Evolutionary conservation across 1,139 yeast genomes (phyloP).

Genomic region (Suhomyces kunorum): DNA sequence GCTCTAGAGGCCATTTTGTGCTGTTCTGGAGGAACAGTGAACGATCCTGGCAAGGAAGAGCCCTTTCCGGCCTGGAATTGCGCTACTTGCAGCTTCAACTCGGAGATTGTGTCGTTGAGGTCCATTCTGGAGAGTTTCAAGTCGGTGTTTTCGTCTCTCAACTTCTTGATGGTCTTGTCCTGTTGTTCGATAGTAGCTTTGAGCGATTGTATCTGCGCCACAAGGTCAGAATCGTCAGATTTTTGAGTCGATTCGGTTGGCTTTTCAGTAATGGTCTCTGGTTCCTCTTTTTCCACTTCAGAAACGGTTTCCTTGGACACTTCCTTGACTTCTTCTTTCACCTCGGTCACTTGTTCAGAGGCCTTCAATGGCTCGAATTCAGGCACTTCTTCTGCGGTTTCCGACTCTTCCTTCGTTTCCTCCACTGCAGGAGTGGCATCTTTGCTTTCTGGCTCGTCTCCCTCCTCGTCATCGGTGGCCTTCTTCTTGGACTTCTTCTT

Average conservation of each 20-base stretch:
- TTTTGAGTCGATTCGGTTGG: constrained; percentile 9
- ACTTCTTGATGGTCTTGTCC: constrained; percentile 37
- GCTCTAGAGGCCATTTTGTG: constrained; percentile 29
- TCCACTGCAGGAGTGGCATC: constrained; percentile 12
- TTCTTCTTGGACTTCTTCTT: constrained; percentile 20
- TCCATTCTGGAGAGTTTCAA: constrained; percentile 50
- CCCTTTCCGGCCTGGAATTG: constrained; percentile 16
- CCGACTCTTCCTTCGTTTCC: not conserved
- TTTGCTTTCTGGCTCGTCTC: constrained; percentile 10
- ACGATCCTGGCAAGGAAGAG: constrained; percentile 9
- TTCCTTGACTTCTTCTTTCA: constrained; percentile 8
- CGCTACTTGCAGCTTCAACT: constrained; percentile 28
- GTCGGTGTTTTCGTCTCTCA: constrained; percentile 49
- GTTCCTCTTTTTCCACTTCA: constrained; percentile 1
- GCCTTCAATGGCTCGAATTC: too few relatives aligned
- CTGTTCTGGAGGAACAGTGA: constrained; percentile 5
- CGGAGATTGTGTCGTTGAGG: constrained; percentile 37
- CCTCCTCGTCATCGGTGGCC: constrained; percentile 12
- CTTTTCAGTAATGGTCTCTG: not conserved
- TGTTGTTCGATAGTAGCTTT: constrained; percentile 27
- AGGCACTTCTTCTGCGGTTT: not conserved
- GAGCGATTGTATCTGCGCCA: constrained; percentile 16
- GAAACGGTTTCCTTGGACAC: constrained; percentile 6
- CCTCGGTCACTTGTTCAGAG: not conserved
- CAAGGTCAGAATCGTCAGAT: constrained; percentile 4